Percentiles rank a stretch among this genome's conserved stretches.
Conservation (phyloP, 2,329 filamentous ascomycete species). For the Neofusicoccum umdonicola region DNA sequence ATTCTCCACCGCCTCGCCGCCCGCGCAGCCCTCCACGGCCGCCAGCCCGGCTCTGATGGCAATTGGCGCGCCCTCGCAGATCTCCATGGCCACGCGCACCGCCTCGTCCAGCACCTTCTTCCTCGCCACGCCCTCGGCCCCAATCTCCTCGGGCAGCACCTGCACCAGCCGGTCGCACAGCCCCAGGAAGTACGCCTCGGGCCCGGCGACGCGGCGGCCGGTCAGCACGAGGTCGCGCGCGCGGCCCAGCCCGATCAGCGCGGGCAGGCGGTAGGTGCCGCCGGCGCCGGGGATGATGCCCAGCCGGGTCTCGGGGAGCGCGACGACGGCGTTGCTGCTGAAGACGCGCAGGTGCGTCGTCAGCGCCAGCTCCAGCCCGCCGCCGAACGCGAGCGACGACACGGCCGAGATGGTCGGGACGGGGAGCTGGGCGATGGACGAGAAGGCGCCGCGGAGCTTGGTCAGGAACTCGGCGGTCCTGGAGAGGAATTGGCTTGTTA, state of each 20-base stretch:
- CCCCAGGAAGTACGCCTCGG: conserved; percentile 89
- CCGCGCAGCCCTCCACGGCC: conserved; percentile 68
- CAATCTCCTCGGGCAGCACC: conserved; percentile 59
- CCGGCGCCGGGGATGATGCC: conserved; percentile 95
- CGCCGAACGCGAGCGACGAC: conserved; percentile 81
- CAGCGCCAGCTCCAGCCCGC: conserved; percentile 89
- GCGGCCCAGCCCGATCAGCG: conserved; percentile 72
- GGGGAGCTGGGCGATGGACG: conserved; percentile 68
- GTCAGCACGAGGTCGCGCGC: conserved; percentile 91
- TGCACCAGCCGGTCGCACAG: conserved; percentile 89
- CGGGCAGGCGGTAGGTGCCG: conserved; percentile 83
- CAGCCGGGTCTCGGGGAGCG: conserved; percentile 85
- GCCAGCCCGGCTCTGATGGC: conserved; percentile 76
- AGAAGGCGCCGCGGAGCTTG: conserved; percentile 73
- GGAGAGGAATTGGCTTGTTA: not conserved
- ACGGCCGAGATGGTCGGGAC: conserved; percentile 90
- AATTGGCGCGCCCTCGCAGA: conserved; percentile 85
- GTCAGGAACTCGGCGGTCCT: conserved; percentile 79
- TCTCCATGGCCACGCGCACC: conserved; percentile 74
- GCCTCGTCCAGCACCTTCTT: conserved; percentile 71
- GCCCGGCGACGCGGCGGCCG: conserved; percentile 75
- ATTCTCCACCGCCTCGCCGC: conserved; percentile 75
- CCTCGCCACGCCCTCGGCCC: conserved; percentile 55
- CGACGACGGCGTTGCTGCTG: conserved; percentile 72
- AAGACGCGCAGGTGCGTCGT: conserved; percentile 88